phyloP scores from a whole-genome alignment of 2,329 filamentous ascomycete species.

The Fusarium papillatum region DNA sequence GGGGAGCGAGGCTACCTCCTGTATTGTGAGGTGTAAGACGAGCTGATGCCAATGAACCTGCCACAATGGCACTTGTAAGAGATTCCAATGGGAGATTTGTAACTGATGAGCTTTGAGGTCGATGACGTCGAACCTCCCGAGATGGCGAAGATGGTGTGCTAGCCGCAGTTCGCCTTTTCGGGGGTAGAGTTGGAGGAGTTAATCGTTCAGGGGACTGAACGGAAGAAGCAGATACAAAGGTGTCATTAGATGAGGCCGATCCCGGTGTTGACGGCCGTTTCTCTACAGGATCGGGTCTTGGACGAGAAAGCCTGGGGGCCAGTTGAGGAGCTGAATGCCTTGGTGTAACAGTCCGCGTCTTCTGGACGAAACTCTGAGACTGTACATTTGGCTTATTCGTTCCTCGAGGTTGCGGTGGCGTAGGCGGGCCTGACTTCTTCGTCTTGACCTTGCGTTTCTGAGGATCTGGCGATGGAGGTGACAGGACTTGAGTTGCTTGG shows the following conservation, averaged over 20 bases:
- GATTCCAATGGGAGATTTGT: slow-evolving; percentile 70
- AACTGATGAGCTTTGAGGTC: slow-evolving; percentile 44
- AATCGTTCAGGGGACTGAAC: slow-evolving; percentile 47
- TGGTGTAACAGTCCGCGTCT: slow-evolving; percentile 14
- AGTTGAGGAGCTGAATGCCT: slow-evolving; percentile 26
- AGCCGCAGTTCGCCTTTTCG: slow-evolving; percentile 26
- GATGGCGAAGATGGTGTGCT: slow-evolving; percentile 53
- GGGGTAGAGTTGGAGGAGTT: slow-evolving; percentile 42
- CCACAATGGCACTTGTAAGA: slow-evolving; percentile 81
- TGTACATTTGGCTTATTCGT: slow-evolving; percentile 36
- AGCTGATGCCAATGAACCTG: slow-evolving; percentile 78
- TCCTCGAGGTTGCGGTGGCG: slow-evolving; percentile 52
- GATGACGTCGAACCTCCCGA: slow-evolving; percentile 48
- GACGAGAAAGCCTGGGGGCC: slow-evolving; percentile 17
- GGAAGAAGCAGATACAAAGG: slow-evolving; percentile 59
- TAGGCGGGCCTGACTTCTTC: slow-evolving; percentile 48
- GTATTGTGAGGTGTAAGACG: slow-evolving; percentile 60
- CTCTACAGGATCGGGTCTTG: slow-evolving; percentile 22
- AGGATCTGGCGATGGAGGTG: slow-evolving; percentile 46
- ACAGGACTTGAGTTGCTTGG: slow-evolving; percentile 30
- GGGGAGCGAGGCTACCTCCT: slow-evolving; percentile 52
- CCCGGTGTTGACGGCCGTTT: slow-evolving; percentile 36
- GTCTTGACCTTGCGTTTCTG: slow-evolving; percentile 40
- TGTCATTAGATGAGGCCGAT: slow-evolving; percentile 60
- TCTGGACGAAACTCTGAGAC: slow-evolving; percentile 16